phyloP scores from a whole-genome alignment of 345 rosid species.

The Isatis tinctoria region DNA sequence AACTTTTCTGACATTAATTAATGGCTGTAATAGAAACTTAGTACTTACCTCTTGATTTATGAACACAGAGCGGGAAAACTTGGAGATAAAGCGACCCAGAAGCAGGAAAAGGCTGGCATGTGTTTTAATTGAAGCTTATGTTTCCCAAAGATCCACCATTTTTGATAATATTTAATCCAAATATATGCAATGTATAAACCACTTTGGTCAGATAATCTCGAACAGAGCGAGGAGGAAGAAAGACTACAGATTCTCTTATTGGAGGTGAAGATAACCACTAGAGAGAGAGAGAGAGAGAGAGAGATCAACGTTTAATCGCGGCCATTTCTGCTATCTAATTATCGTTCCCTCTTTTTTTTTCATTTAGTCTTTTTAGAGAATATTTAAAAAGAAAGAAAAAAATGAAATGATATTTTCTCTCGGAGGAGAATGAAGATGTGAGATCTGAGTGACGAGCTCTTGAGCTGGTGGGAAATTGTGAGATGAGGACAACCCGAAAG shows the following conservation, averaged over 20 bases:
- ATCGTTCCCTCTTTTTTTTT: background rate
- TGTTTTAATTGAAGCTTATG: slow-evolving; percentile 11
- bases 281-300: slow-evolving; percentile 27
- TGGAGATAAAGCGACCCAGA: slow-evolving; percentile 50
- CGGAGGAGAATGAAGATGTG: slow-evolving; percentile 17
- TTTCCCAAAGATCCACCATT: slow-evolving; percentile 22
- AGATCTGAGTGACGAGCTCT: slow-evolving; percentile 31
- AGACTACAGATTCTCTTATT: slow-evolving; percentile 35
- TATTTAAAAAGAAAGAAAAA: too few species aligned
- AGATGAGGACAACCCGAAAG: slow-evolving; percentile 25
- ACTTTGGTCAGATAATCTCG: slow-evolving; percentile 29
- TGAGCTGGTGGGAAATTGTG: slow-evolving; percentile 17
- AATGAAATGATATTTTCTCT: background rate
- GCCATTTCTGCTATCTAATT: slow-evolving; percentile 7
- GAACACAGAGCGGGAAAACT: slow-evolving; percentile 58
- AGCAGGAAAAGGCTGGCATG: slow-evolving; percentile 32
- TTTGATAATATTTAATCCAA: background rate
- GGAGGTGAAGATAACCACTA: slow-evolving; percentile 46
- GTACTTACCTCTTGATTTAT: slow-evolving; percentile 3
- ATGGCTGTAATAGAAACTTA: background rate
- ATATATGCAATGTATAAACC: background rate
- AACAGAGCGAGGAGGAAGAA: slow-evolving; percentile 36
- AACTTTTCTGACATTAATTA: background rate
- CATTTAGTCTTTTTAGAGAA: too few species aligned
- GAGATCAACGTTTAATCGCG: slow-evolving; percentile 30